Base-by-base conservation (phyloP, 1,284 basidiomycete species). In the Sporisorium reilianum region DNA sequence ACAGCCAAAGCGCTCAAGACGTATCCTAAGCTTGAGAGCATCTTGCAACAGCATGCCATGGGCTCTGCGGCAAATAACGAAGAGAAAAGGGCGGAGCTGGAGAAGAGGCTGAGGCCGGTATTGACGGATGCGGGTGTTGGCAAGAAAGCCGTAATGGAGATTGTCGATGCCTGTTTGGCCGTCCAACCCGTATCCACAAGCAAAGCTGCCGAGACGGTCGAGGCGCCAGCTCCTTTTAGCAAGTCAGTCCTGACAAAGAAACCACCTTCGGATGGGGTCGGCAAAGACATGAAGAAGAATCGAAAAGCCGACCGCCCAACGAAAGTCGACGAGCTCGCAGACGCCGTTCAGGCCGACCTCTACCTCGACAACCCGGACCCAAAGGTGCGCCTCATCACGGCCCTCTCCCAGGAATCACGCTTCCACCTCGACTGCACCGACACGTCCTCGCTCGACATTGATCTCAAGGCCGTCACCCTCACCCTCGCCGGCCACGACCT, bases 401-500 rank as follows among this genome's bases (percentile, higher is more conserved):
- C 84, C 0, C 81, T 83, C 12, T 75, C 82, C 1, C 86, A 87
- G 57, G 86, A 87, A 63, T 85, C 85, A 0, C 87, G 89, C 20
- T 89, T 89, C 79, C 86, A 88, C 78, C 77, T 86, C 26, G 87
- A 87, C 45, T 87, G 87, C 4, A 84, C 87, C 44, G 85, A 86
- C 32, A 85, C 85, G 1, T 80, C 80, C 40, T 84, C 84, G 3
- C 84, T 80, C 53, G 88, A 80, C 64, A 83, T 89, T 64, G 88
- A 89, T 71, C 84, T 89, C 34, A 85, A 87, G 44, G 86, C 80
- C 54, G 87, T 89, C n/a, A 86, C 80, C 9, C 82, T 89, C 45
- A 71, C 86, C 6, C 85, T 90, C 11, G 88, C 87, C 20, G 84
- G 87, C 30, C 85, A 82, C 25, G 88, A 90, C 36, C 82, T 91